Conservation (phyloP, 2,329 filamentous ascomycete species). For the Penicillium sp. region DNA sequence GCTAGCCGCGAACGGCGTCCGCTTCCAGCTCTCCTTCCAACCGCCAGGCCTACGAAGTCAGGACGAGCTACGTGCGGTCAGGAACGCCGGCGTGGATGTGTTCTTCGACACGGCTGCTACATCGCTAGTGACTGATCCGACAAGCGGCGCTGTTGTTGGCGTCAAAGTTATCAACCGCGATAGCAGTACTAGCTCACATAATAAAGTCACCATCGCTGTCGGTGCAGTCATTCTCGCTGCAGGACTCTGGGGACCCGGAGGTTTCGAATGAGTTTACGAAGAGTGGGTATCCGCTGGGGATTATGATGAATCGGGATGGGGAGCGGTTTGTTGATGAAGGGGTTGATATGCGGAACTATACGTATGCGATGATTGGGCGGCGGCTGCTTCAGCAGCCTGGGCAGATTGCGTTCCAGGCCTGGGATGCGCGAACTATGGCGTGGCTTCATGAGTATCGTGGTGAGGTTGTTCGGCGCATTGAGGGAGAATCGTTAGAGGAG, state of each 20-base stretch:
- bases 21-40: slow-evolving; percentile 62
- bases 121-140: background rate
- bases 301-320: slow-evolving; percentile 62
- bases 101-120: slow-evolving; percentile 36
- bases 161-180: slow-evolving; percentile 16
- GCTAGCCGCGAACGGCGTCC: slow-evolving; percentile 54
- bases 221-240: slow-evolving; percentile 40
- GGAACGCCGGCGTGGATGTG: slow-evolving; percentile 43
- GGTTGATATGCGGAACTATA: slow-evolving; percentile 63
- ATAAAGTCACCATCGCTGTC: slow-evolving; percentile 16
- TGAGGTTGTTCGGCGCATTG: slow-evolving; percentile 55
- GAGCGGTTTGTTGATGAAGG: slow-evolving; percentile 66
- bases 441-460: slow-evolving; percentile 59
- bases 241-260: slow-evolving; percentile 56
- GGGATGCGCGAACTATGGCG: slow-evolving; percentile 53
- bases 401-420: slow-evolving; percentile 62
- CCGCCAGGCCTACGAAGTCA: slow-evolving; percentile 63
- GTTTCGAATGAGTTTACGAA: slow-evolving; percentile 67
- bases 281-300: slow-evolving; percentile 63
- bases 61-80: slow-evolving; percentile 48
- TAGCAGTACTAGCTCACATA: background rate
- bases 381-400: slow-evolving; percentile 60
- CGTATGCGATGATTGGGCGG: slow-evolving; percentile 63
- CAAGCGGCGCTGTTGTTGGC: slow-evolving; percentile 1
- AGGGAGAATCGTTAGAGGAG: slow-evolving; percentile 52